These are phyloP conservation scores for Neurospora intermedia DNA, from an alignment of 495 filamentous ascomycete species.

Conservation along the genomic window DNA sequence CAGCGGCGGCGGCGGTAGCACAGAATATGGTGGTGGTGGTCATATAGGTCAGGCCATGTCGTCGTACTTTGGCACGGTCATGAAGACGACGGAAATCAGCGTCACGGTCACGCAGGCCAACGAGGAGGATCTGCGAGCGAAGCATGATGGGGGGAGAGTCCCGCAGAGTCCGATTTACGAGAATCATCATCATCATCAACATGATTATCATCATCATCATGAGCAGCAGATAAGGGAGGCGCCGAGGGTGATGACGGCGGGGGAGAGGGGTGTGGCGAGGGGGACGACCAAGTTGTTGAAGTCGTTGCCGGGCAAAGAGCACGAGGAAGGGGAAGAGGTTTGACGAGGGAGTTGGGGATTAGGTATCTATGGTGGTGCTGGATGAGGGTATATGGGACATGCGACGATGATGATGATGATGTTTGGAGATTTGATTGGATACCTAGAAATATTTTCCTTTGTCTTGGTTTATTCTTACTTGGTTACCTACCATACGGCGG, in stretches of 20 bases:
- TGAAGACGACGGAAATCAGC: slow-evolving; percentile 22
- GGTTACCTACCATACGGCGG: no score
- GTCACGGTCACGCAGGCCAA: slow-evolving; percentile 10
- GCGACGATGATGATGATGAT: no score
- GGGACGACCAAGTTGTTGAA: background rate
- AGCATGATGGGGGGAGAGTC: background rate
- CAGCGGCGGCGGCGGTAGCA: no score
- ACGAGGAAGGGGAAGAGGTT: background rate
- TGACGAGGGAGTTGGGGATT: background rate
- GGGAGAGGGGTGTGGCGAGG: background rate
- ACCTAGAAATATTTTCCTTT: no score
- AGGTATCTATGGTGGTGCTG: no score
- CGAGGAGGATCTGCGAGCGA: background rate
- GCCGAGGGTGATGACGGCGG: background rate
- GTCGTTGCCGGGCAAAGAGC: background rate
- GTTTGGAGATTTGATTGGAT: no score
- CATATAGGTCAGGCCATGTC: background rate
- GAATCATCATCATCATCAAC: no score
- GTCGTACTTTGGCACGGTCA: slow-evolving; percentile 1
- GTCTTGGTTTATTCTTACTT: no score
- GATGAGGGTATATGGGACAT: no score
- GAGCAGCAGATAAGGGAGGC: background rate
- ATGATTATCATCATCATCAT: background rate
- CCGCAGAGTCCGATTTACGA: background rate
- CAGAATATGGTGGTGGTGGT: no score